Conservation (phyloP, 1,284 basidiomycete species). For the Erythrobasidium hasegawianum region DNA sequence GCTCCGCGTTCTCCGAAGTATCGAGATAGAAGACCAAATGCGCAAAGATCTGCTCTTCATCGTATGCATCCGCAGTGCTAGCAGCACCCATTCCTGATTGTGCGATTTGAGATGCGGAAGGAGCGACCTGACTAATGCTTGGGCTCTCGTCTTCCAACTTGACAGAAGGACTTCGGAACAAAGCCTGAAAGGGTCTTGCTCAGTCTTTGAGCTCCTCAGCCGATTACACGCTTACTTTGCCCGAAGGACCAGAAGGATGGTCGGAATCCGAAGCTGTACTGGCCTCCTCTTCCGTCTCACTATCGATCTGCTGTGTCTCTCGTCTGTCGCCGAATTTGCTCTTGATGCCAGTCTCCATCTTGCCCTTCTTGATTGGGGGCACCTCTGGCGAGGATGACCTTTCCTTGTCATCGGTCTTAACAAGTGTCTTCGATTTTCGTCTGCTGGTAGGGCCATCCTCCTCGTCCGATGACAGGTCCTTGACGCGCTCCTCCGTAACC, state of each 20-base stretch:
- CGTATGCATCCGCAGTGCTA: conserved; percentile 5
- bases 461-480: conserved; percentile 1
- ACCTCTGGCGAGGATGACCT: conserved; percentile 20
- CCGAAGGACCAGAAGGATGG: neutral
- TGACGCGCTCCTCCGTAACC: conserved; percentile 5
- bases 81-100: conserved; percentile 34
- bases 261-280: conserved; percentile 10
- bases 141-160: neutral
- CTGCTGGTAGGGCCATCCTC: neutral
- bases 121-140: neutral
- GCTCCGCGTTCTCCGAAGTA: conserved; percentile 64
- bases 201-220: too few species aligned
- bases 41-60: conserved; percentile 32
- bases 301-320: conserved; percentile 1
- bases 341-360: neutral
- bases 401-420: neutral
- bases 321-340: neutral
- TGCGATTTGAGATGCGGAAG: neutral
- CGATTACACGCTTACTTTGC: too few species aligned
- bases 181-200: too few species aligned
- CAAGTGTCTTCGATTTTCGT: neutral
- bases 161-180: neutral
- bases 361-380: conserved; percentile 7
- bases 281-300: conserved; percentile 22
- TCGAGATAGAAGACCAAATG: conserved; percentile 74